Evolutionary conservation across 2,329 filamentous ascomycete species (phyloP), one percentile per base, ranked within the genome.

Genomic region (Penicillium sclerotiorum): DNA sequence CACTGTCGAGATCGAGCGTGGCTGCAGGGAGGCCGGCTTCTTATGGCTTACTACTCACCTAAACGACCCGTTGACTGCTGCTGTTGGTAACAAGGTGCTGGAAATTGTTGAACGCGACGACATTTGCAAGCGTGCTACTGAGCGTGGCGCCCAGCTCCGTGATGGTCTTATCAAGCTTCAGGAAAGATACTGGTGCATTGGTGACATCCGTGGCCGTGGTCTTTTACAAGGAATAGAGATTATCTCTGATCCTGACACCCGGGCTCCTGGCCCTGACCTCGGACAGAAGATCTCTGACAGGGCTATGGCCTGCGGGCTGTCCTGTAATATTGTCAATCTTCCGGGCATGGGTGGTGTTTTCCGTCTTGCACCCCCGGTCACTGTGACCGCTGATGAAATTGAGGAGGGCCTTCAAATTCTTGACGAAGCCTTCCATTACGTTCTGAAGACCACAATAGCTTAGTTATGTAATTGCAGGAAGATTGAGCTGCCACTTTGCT

Each of bases 41-140:
- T 69, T 80, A 15, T 85, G 81, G 60, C 78, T 82, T 55, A 86
- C 82, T 0, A 86, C 83, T 0, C 84, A 86, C 56, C 67, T 84
- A 41, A 85, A 86, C 55, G 83, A 86, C 54, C 82, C 83, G 0
- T 66, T 86, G 1, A 77, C 82, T 0, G 82, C 81, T 0, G 80
- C 82, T 0, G 81, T 86, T 1, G 82, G 82, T 0, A 72, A 80
- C 55, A 85, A 85, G 58, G 82, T 85, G 1, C 72, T 86, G 1
- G 82, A 86, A 51, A 81, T 86, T n/a, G 79, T 86, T 0, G 71
- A 80, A 20, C 72, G 82, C 1, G 83, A 86, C 52, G 67, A 63
- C 74, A 20, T 53, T 25, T 48, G 44, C 17, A 9, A 46, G 8
- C 39, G 32, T 18, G 33, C 53, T 7, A 18, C 25, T 13, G 50